A percentile compares a stretch with the other conserved stretches of the same genome.
Evolutionary conservation across 306 rosid species (phyloP).

Genomic region (Cucurbita argyrosperma): DNA sequence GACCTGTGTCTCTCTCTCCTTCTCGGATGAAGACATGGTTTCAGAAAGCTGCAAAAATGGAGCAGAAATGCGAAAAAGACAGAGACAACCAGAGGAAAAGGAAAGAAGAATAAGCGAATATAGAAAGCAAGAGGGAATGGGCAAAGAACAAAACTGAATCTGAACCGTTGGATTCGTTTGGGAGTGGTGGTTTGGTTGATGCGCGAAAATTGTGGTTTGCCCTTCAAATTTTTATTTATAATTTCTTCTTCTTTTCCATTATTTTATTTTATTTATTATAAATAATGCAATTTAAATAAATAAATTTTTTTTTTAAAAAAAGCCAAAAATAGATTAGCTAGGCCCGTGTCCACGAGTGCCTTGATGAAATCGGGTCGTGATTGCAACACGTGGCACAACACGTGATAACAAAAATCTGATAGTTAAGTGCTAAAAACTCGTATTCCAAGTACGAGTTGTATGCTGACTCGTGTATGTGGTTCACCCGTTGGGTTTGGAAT

Average conservation of each 20-base stretch:
- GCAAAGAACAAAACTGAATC: background rate
- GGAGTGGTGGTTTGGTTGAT: background rate
- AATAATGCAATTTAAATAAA: no score
- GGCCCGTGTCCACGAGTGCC: no score
- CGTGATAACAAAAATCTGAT: no score
- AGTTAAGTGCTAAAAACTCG: no score
- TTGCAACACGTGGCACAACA: no score
- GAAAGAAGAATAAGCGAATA: constrained; percentile 1
- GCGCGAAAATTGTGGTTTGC: background rate
- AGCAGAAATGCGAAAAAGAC: background rate
- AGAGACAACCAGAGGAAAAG: background rate
- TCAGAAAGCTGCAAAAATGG: background rate
- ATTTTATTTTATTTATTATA: background rate
- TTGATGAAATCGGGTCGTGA: no score
- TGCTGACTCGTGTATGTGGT: no score
- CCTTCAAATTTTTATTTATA: background rate
- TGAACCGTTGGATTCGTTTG: background rate
- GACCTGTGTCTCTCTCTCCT: constrained; percentile 6
- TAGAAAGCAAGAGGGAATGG: constrained; percentile 3
- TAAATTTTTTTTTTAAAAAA: no score
- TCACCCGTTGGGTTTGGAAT: no score
- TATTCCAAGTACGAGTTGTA: no score
- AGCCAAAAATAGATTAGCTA: no score
- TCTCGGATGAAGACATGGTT: constrained; percentile 7
- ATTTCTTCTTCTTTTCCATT: background rate